A percentile compares a stretch with the other conserved stretches of the same genome.
These are phyloP conservation scores for Phytopythium ostracodes DNA, from an alignment of 352 stramenopile species.

Conservation along the genomic window DNA sequence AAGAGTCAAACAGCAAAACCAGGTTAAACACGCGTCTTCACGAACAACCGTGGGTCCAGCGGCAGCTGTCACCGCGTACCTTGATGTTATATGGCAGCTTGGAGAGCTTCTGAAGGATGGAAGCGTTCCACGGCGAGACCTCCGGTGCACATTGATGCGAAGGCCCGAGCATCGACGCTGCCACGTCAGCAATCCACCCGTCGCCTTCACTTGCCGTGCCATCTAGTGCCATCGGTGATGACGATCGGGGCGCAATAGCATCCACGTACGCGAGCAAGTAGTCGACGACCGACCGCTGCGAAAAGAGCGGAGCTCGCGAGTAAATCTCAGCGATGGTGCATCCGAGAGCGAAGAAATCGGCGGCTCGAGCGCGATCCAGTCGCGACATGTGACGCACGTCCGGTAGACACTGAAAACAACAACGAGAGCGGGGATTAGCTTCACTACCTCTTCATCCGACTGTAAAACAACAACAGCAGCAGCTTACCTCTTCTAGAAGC, in stretches of 20 bases:
- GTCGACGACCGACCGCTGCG: constrained; percentile 30
- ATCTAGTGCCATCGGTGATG: neutral
- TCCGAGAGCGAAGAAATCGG: constrained; percentile 59
- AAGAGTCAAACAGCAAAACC: neutral
- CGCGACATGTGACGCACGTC: constrained; percentile 15
- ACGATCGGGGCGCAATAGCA: too few species aligned
- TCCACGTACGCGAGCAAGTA: constrained; percentile 26
- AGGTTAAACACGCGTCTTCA: neutral
- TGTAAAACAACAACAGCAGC: neutral
- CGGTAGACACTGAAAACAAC: constrained; percentile 13
- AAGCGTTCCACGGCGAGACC: constrained; percentile 23
- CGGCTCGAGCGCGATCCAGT: constrained; percentile 31
- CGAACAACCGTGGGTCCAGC: neutral
- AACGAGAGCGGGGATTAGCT: neutral
- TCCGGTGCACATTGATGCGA: neutral
- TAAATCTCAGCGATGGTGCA: constrained; percentile 75
- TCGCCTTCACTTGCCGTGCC: neutral
- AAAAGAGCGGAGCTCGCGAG: constrained; percentile 52
- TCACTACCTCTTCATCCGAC: neutral
- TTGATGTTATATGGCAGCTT: constrained; percentile 50
- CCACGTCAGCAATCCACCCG: constrained; percentile 26
- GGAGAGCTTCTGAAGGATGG: constrained; percentile 19
- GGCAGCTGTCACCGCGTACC: constrained; percentile 10
- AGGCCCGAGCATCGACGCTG: constrained; percentile 7
- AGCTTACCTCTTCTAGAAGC: constrained; percentile 10